phyloP scores from a whole-genome alignment of 768 basidiomycete genomes.

The Saitozyma podzolica region DNA sequence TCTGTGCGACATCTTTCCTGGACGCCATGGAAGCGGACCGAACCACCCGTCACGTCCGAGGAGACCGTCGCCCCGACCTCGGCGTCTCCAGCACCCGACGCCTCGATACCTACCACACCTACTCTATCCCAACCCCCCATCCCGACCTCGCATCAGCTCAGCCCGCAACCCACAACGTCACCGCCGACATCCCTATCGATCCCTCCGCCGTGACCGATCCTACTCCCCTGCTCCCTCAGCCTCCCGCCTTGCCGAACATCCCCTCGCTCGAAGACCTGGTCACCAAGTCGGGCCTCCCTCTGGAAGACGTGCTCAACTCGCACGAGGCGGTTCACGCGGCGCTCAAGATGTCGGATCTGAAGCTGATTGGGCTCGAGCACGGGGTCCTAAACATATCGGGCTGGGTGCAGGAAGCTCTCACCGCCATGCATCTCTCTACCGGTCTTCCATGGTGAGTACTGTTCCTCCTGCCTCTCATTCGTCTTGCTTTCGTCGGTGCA shows the following conservation, averaged over 20 bases:
- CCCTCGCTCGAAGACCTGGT: constrained; percentile 34
- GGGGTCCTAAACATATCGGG: constrained; percentile 39
- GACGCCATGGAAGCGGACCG: constrained; percentile 28
- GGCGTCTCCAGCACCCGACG: constrained; percentile 3
- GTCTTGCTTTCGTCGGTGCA: too few relatives aligned
- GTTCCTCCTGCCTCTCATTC: background rate
- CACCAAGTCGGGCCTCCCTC: constrained; percentile 20
- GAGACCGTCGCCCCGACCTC: constrained; percentile 6
- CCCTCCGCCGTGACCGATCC: constrained; percentile 15
- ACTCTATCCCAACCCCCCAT: constrained; percentile 35
- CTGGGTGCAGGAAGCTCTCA: constrained; percentile 44
- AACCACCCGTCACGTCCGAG: background rate
- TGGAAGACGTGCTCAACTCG: constrained; percentile 45
- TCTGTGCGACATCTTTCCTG: constrained; percentile 22
- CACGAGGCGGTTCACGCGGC: constrained; percentile 48
- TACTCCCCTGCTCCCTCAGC: constrained; percentile 14
- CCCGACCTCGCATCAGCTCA: constrained; percentile 27
- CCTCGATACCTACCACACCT: constrained; percentile 5
- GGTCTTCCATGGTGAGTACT: constrained; percentile 48
- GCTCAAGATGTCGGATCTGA: constrained; percentile 44
- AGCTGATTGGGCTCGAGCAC: constrained; percentile 44
- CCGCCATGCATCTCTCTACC: constrained; percentile 35
- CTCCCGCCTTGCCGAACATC: constrained; percentile 8
- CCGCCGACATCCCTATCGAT: constrained; percentile 2
- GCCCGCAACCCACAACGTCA: background rate